These are phyloP conservation scores for Nannizziopsis arthrosporioides DNA, from an alignment of 2,329 filamentous ascomycete genomes.

Conservation along the genomic window DNA sequence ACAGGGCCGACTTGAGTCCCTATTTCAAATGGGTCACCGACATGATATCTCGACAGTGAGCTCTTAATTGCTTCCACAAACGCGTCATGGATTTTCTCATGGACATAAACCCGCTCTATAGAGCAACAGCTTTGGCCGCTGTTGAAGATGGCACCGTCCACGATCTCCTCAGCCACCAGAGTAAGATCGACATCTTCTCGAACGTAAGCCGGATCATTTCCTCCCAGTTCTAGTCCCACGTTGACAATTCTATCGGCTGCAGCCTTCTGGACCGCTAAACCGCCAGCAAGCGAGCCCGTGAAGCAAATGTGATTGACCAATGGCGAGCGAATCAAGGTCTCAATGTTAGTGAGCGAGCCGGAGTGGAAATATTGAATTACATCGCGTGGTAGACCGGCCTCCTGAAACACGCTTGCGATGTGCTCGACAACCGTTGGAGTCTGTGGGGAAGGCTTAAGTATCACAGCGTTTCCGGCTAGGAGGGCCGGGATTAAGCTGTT, in stretches of 20 bases:
- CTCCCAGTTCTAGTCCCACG: slow-evolving; percentile 82
- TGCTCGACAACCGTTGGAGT: slow-evolving; percentile 87
- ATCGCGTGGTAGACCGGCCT: slow-evolving; percentile 69
- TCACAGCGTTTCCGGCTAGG: slow-evolving; percentile 78
- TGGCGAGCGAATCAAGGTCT: slow-evolving; percentile 65
- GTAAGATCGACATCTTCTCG: slow-evolving; percentile 72
- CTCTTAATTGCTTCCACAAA: slow-evolving; percentile 71
- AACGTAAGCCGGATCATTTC: slow-evolving; percentile 89
- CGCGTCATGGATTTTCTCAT: slow-evolving; percentile 68
- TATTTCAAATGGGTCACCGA: slow-evolving; percentile 77
- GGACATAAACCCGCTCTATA: slow-evolving; percentile 82
- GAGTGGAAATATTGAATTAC: slow-evolving; percentile 90
- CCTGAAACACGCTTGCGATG: slow-evolving; percentile 60
- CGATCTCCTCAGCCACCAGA: slow-evolving; percentile 89
- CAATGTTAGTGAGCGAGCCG: slow-evolving; percentile 64
- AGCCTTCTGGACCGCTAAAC: slow-evolving; percentile 72
- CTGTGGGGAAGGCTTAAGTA: slow-evolving; percentile 89
- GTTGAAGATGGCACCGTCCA: slow-evolving; percentile 94
- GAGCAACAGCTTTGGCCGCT: slow-evolving; percentile 97
- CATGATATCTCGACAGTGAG: slow-evolving; percentile 66
- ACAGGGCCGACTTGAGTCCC: slow-evolving; percentile 78
- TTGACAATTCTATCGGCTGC: slow-evolving; percentile 73
- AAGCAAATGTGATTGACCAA: slow-evolving; percentile 77
- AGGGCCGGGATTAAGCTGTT: slow-evolving; percentile 90
- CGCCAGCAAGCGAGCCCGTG: slow-evolving; percentile 82